Evolutionary conservation across 2,329 filamentous ascomycete species (phyloP).

Genomic region (Pestalotiopsis fici): DNA sequence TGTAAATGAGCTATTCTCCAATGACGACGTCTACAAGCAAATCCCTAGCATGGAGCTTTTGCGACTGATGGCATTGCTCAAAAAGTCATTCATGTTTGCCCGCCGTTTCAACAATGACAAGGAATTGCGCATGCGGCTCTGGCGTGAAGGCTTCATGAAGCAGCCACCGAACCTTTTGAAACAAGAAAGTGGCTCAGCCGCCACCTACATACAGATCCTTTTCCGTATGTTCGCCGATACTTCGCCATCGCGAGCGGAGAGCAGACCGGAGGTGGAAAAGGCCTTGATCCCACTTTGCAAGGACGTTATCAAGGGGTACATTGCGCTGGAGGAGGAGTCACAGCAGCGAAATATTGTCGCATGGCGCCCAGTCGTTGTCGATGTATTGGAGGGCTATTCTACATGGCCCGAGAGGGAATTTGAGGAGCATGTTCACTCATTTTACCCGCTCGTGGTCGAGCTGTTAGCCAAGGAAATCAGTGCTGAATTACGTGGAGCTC

Average conservation of each 20-base stretch:
- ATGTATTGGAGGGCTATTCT: constrained; percentile 90
- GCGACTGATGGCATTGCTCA: constrained; percentile 88
- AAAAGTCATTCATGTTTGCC: constrained; percentile 95
- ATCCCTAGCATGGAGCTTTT: constrained; percentile 90
- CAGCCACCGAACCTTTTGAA: constrained; percentile 97
- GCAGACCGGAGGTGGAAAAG: constrained; percentile 80
- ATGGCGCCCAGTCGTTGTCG: constrained; percentile 95
- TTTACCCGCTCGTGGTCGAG: constrained; percentile 85
- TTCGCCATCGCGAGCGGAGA: constrained; percentile 77
- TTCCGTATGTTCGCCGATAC: constrained; percentile 97
- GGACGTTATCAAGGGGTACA: constrained; percentile 88
- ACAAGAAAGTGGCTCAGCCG: constrained; percentile 90
- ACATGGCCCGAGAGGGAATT: constrained; percentile 83
- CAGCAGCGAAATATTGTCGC: constrained; percentile 97
- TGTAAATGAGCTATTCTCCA: constrained; percentile 97
- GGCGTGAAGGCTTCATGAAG: constrained; percentile 99
- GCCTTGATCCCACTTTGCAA: constrained; percentile 93
- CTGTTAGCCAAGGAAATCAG: constrained; percentile 81
- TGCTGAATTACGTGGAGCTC: constrained; percentile 72
- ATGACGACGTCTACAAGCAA: constrained; percentile 89
- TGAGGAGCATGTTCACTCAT: constrained; percentile 73
- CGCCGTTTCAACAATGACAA: constrained; percentile 98
- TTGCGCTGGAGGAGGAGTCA: constrained; percentile 87
- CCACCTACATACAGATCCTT: constrained; percentile 93
- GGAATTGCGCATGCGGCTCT: constrained; percentile 89